A percentile compares a stretch with the other conserved stretches of the same genome.
These are phyloP conservation scores for Arxiozyma bovina DNA, from an alignment of 1,139 yeast genomes.

Conservation along the genomic window DNA sequence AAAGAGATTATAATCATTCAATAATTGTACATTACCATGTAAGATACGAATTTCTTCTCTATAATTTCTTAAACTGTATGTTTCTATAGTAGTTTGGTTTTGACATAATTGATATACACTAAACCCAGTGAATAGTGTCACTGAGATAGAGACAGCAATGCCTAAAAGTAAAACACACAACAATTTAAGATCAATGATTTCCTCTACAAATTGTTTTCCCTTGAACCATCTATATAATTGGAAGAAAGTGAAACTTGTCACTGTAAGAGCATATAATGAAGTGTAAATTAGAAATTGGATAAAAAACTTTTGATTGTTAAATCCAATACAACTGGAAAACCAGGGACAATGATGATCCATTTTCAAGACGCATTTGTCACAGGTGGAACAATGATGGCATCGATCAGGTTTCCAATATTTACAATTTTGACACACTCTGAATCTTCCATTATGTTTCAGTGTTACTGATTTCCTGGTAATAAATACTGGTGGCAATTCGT, in stretches of 20 bases:
- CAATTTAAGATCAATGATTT: constrained; percentile 49
- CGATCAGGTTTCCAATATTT: constrained; percentile 88
- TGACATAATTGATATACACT: constrained; percentile 49
- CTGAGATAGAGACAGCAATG: constrained; percentile 54
- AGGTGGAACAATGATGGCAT: constrained; percentile 77
- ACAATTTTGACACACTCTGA: constrained; percentile 65
- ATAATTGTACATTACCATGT: constrained; percentile 33
- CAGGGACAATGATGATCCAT: constrained; percentile 98
- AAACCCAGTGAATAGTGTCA: constrained; percentile 50
- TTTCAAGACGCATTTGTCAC: constrained; percentile 59
- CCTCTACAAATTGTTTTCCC: constrained; percentile 34
- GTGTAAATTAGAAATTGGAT: constrained; percentile 63
- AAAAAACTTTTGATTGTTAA: constrained; percentile 67
- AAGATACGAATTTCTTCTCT: constrained; percentile 39
- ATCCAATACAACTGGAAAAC: constrained; percentile 88
- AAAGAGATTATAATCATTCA: constrained; percentile 50
- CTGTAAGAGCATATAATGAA: constrained; percentile 42
- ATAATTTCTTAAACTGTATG: constrained; percentile 52
- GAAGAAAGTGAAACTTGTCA: constrained; percentile 12
- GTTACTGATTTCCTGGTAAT: constrained; percentile 32
- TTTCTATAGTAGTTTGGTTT: constrained; percentile 78
- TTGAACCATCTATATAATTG: constrained; percentile 46
- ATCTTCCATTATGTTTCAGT: constrained; percentile 37
- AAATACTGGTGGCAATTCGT: constrained; percentile 35
- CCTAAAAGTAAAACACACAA: constrained; percentile 53